Base-by-base conservation (phyloP, 2,329 filamentous ascomycete genomes). In the Alternaria metachromatica region DNA sequence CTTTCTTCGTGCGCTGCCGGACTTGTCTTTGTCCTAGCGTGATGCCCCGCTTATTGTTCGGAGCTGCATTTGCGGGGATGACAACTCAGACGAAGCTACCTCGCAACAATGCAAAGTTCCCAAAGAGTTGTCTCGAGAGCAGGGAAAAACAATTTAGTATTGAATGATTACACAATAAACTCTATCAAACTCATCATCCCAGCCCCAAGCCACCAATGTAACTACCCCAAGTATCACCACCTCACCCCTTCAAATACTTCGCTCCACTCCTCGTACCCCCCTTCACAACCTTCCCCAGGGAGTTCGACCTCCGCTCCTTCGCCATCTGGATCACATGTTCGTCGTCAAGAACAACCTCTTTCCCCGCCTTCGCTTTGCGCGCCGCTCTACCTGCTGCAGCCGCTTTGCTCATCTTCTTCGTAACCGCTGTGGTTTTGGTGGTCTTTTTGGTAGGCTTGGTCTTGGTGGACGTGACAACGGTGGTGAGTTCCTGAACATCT, bases 1-100 rank as follows among this genome's bases (percentile, higher is more conserved):
- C 58, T 68, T 62, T 65, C 50, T 69, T 66, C 55, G 15, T 68
- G 59, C 63, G 62, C n/a, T 18, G 30, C 44, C 68, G 68, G 69
- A 67, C 60, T 70, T 67, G 68, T 62, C 62, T 67, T 72, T 70
- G 66, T 72, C 69, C 69, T 70, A 70, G 69, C 48, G 51, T 20
- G 20, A 55, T 10, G 15, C 41, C 41, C 57, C 49, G 20, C 49
- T 55, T 41, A 1, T 26, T 2, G 11, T 33, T 26, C 15, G 11
- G 55, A 50, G 26, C 23, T 18, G 46, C 46, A 49, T 49, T 0
- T 28, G 44, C 18, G 48, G 48, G 25, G 48, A 50, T 41, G 37
- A 41, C 37, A 18, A 41, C 37, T 3, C 37, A 41, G 37, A 41
- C 37, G 37, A 41, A 41, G 37, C 37, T 41, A 41, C 37, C 37